A percentile compares a stretch with the other conserved stretches of the same genome.
These are phyloP conservation scores for Globisporangium emineosum DNA, from an alignment of 352 stramenopile genomes.

Conservation along the genomic window DNA sequence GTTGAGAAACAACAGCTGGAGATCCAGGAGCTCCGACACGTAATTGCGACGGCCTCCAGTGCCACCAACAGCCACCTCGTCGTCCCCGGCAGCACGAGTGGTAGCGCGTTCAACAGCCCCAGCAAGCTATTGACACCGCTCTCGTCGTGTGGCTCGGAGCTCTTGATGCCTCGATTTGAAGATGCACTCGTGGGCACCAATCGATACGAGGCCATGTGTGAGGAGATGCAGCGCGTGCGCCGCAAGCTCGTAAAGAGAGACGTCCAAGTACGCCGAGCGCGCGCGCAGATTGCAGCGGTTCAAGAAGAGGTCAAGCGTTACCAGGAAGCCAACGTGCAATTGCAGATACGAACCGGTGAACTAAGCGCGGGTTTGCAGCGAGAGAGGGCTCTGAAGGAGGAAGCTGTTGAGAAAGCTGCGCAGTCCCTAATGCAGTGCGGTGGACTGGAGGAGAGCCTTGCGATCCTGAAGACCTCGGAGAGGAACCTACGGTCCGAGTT, in stretches of 20 bases:
- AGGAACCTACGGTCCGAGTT: conserved; percentile 16
- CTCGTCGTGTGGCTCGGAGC: conserved; percentile 26
- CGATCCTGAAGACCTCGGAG: conserved; percentile 2
- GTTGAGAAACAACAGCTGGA: conserved; percentile 48
- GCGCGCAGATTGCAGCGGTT: conserved; percentile 23
- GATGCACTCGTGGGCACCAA: conserved; percentile 33
- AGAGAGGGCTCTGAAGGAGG: conserved; percentile 22
- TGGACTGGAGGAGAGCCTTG: neutral
- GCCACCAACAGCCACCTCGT: neutral
- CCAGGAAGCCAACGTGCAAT: neutral
- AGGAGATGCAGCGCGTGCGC: conserved; percentile 36
- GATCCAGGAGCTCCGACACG: conserved; percentile 35
- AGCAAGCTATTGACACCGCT: conserved; percentile 10
- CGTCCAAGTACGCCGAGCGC: conserved; percentile 30
- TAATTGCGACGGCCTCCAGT: conserved; percentile 6
- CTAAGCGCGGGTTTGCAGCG: conserved; percentile 20
- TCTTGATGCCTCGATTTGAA: conserved; percentile 17
- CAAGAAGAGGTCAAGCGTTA: conserved; percentile 15
- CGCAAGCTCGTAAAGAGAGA: conserved; percentile 28
- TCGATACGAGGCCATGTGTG: conserved; percentile 41
- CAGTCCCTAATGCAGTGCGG: conserved; percentile 30
- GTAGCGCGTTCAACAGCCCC: conserved; percentile 7
- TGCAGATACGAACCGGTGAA: conserved; percentile 15
- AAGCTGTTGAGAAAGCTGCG: conserved; percentile 43
- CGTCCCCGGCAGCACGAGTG: neutral